Base-by-base conservation (phyloP, 129 eudicot species). In the Ambrosia artemisiifolia region DNA sequence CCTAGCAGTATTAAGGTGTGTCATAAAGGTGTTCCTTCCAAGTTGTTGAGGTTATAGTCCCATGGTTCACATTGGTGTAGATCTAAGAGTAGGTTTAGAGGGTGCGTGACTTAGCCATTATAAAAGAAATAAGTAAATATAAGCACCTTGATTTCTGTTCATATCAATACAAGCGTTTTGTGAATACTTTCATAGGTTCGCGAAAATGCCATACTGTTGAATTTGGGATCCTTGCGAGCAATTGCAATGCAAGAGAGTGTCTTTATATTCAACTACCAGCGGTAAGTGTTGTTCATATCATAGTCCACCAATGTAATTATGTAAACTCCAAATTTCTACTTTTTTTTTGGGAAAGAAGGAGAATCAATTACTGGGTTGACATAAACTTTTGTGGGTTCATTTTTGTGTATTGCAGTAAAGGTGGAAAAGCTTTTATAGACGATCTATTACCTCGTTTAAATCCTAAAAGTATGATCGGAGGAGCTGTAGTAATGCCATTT, bases 381-480 rank as follows among this genome's bases (percentile, higher is more conserved):
- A 17, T 38, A 7, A 49, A 66, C 10, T 2, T 46, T 66, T 49
- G 34, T 42, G 40, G 56, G 53, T 18, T 76, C 48, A 17, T 60
- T 79, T 63, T 49, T 85, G 74, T 32, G 67, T 62, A 38, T 79
- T 72, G 65, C 78, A 90, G 99, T 44, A 85, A 79, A 80, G 99
- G 90, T 48, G 97, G 99, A 73, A 95, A 95, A 79, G 99, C 96
- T 83, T 95, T 95, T 62, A 90, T 95, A 65, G 99, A 95, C 65
- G 75, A 89, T 59, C 80, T 95, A 53, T 75, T 95, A 76, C 97
- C 99, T 56, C 97, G 97, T 66, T 75, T 95, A 70, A 95, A 86
- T 65, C 97, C 97, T 36, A 85, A 88, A 72, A 85, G 82, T 75
- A 75, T 78, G 72, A 87, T 75, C 78, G 99, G 93, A 76, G 89